Base-by-base conservation (phyloP, 108 stramenopile species). In the Chaetoceros muelleri region DNA sequence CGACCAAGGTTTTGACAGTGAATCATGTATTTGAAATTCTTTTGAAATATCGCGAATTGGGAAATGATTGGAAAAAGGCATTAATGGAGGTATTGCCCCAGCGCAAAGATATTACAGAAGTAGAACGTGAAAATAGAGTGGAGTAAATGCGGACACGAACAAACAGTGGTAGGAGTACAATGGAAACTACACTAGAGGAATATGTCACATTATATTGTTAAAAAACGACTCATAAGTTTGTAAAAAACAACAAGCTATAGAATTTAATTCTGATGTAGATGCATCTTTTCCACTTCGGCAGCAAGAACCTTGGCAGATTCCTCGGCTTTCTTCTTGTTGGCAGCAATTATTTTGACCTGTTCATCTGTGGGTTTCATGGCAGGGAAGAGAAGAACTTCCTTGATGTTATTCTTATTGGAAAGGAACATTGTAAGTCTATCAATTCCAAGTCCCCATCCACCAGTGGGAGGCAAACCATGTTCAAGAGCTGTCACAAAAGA, bases 381-480 rank as follows among this genome's bases (percentile, higher is more conserved):
- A 20, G 99, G 99, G 79, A 99, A 99, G 44, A 99, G 72, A 30
- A 99, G 67, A 17, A 99, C 99, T 73, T 99, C 99, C 80, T 98
- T 98, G 78, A 99, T 99, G 65, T 97, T 98, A 78, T 93, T 93
- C 85, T 98, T 98, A 87, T 99, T 96, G 30, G 94, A 75, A 64
- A 99, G 80, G 70, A 99, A 99, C 99, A 99, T 99, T 66, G 99
- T 90, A 13, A 99, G 75, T 20, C 99, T 93, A 80, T 99, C 99
- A 56, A 99, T 76, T 55, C 99, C 99, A 21, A 95, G 75, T 66
- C 99, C 99, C 84, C 96, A 99, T 54, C 99, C 99, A 29, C 90
- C 99, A 17, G 99, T 99, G 21, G 99, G 99, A 26, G 99, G 96
- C 44, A 99, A 84, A 52, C 85, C 99, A 71, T 97, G 93, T 71